These are phyloP conservation scores for Heliamphora pulchella DNA, from an alignment of 179 eudicot genomes.

Conservation along the genomic window DNA sequence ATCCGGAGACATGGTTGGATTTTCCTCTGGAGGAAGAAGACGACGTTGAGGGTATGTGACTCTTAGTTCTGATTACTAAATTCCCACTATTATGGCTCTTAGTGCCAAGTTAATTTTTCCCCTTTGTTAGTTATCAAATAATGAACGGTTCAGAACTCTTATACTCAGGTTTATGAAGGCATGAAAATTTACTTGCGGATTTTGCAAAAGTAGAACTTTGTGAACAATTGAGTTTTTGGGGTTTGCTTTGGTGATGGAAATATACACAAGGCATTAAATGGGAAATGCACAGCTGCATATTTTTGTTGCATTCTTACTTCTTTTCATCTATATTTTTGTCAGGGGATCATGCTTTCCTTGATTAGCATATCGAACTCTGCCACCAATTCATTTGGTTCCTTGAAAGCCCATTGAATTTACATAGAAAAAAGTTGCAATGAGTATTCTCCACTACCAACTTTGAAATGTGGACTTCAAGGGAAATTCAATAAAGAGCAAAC, in stretches of 20 bases:
- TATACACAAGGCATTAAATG: not conserved
- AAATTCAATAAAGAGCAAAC: not conserved
- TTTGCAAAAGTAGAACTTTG: not conserved
- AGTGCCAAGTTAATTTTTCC: no score
- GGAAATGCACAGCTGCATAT: not conserved
- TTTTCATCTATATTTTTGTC: not conserved
- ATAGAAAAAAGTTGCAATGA: not conserved
- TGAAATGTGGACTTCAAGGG: not conserved
- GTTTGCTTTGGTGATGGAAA: not conserved
- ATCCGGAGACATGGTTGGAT: conserved; percentile 98
- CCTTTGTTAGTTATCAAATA: not conserved
- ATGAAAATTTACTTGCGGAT: not conserved
- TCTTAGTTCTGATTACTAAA: not conserved
- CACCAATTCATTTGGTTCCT: not conserved
- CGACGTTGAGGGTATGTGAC: conserved; percentile 28
- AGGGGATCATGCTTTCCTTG: not conserved
- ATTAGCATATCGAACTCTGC: not conserved
- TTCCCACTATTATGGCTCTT: not conserved
- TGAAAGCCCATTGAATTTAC: not conserved
- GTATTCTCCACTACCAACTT: not conserved
- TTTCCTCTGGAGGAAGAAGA: conserved; percentile 86
- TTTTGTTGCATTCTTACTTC: not conserved
- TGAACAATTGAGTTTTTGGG: not conserved
- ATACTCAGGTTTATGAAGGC: not conserved
- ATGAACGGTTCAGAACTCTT: not conserved